These are phyloP conservation scores for Xanthoconium stramineum DNA, from an alignment of 768 basidiomycete species.

Conservation along the genomic window DNA sequence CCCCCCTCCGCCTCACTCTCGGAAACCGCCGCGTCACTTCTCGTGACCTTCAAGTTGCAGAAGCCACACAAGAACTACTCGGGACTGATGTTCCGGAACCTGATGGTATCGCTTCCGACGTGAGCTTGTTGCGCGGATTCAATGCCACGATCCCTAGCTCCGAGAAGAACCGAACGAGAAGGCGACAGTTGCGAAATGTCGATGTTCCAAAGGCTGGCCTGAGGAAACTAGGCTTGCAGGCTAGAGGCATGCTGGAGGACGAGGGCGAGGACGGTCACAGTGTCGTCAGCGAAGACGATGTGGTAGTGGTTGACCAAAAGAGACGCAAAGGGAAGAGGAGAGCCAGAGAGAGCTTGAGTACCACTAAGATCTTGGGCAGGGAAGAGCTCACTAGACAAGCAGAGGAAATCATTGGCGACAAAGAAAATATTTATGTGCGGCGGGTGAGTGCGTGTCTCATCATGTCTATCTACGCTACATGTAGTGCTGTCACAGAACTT, in stretches of 20 bases:
- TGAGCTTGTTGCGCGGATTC: constrained; percentile 87
- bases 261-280: constrained; percentile 58
- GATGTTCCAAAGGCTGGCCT: constrained; percentile 74
- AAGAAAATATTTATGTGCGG: constrained; percentile 88
- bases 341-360: constrained; percentile 64
- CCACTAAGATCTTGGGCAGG: constrained; percentile 68
- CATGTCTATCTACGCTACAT: constrained; percentile 4
- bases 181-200: constrained; percentile 77
- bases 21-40: constrained; percentile 70
- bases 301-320: constrained; percentile 51
- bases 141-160: constrained; percentile 93
- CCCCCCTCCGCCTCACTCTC: constrained; percentile 66
- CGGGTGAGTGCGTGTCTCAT: constrained; percentile 46
- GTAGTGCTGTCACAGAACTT: constrained; percentile 54
- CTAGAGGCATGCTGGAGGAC: constrained; percentile 61
- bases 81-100: constrained; percentile 69
- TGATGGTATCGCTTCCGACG: constrained; percentile 63
- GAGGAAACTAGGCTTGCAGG: constrained; percentile 74
- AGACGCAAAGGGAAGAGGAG: constrained; percentile 41
- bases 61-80: constrained; percentile 77
- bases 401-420: constrained; percentile 84
- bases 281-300: constrained; percentile 71
- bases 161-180: constrained; percentile 68
- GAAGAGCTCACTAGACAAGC: constrained; percentile 84
- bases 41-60: constrained; percentile 78